These are phyloP conservation scores for Backusella liffmaniae DNA, from an alignment of 192 early-diverging fungal genomes.

Conservation along the genomic window DNA sequence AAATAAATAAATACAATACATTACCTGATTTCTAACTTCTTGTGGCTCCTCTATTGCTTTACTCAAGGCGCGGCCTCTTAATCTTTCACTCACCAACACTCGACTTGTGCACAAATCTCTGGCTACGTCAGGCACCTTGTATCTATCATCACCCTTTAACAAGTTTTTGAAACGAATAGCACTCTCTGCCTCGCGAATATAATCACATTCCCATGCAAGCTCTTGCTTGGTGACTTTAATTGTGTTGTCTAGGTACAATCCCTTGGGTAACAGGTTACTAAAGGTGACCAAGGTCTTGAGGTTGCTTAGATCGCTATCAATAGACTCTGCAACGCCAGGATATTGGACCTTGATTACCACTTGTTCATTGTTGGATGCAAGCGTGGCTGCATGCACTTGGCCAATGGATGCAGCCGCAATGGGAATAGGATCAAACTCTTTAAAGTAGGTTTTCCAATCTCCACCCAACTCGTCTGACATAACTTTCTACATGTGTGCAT, in stretches of 20 bases:
- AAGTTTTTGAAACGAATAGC: conserved; percentile 68
- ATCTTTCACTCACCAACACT: conserved; percentile 80
- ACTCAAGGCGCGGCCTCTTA: conserved; percentile 72
- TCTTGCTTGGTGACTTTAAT: conserved; percentile 88
- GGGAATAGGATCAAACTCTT: conserved; percentile 72
- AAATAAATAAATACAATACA: no score
- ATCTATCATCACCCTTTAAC: conserved; percentile 56
- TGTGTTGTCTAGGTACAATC: conserved; percentile 96
- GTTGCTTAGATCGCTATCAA: conserved; percentile 87
- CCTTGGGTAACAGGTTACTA: conserved; percentile 83
- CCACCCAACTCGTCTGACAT: conserved; percentile 67
- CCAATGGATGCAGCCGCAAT: conserved; percentile 93
- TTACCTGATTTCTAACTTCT: conserved; percentile 52
- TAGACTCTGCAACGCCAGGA: conserved; percentile 86
- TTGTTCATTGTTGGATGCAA: conserved; percentile 39
- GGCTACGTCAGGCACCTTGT: conserved; percentile 75
- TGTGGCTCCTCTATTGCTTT: conserved; percentile 59
- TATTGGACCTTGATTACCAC: conserved; percentile 97
- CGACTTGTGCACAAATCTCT: conserved; percentile 64
- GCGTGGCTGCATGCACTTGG: conserved; percentile 71
- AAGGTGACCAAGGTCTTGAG: conserved; percentile 76
- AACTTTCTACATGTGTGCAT: conserved; percentile 42
- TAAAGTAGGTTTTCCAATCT: conserved; percentile 71
- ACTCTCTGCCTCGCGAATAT: conserved; percentile 79
- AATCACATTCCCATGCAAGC: conserved; percentile 93